A percentile compares a stretch with the other conserved stretches of the same genome.
Evolutionary conservation across 208 protist species (phyloP).

Genomic region (Trichomonas gallinae): DNA sequence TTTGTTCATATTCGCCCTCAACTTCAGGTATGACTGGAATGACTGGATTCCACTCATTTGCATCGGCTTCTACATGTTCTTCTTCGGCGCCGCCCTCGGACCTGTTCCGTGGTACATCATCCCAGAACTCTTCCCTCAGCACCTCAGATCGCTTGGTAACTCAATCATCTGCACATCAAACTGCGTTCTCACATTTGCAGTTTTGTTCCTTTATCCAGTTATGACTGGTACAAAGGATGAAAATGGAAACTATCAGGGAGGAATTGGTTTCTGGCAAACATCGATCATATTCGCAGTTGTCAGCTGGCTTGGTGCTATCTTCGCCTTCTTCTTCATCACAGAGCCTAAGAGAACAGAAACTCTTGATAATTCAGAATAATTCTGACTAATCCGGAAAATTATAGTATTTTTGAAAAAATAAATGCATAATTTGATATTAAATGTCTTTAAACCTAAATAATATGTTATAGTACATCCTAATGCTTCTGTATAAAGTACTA

Average conservation of each 20-base stretch:
- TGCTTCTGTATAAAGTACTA: no score
- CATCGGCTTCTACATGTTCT: not conserved
- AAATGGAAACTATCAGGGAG: no score
- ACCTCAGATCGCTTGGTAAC: not conserved
- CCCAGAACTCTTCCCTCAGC: not conserved
- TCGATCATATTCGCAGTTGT: not conserved
- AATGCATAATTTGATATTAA: no score
- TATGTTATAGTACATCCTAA: no score
- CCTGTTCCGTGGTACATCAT: constrained; percentile 24
- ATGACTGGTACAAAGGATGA: not conserved
- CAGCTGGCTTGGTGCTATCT: not conserved
- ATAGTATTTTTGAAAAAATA: no score
- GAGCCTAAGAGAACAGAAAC: no score
- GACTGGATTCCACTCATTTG: not conserved
- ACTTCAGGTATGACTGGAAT: not conserved
- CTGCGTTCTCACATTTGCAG: not conserved
- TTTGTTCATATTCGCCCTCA: not conserved
- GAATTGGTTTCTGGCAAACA: not conserved
- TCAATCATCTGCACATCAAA: not conserved
- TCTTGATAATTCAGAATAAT: no score
- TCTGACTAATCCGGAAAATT: no score
- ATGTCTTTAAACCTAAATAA: no score
- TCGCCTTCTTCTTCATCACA: not conserved
- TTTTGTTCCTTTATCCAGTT: not conserved
- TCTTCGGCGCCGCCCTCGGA: not conserved